A percentile compares a stretch with the other conserved stretches of the same genome.
These are phyloP conservation scores for Globisporangium irregulare DNA, from an alignment of 352 stramenopile genomes.

Conservation along the genomic window DNA sequence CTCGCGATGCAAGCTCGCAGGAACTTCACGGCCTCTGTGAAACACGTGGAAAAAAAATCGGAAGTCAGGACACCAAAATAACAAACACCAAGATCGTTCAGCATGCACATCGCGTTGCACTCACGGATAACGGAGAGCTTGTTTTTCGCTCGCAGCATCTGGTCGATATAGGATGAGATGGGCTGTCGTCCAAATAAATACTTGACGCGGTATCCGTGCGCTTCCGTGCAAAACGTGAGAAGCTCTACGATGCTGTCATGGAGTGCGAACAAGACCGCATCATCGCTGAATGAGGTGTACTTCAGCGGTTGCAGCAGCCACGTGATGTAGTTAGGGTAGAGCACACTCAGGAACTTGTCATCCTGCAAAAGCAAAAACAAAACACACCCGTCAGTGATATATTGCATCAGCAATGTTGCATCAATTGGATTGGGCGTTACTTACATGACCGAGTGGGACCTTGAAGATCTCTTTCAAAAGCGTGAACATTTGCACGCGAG, in stretches of 20 bases:
- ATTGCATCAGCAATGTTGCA: background rate
- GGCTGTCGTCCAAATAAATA: constrained; percentile 82
- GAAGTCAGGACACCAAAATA: background rate
- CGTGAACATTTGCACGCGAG: constrained; percentile 64
- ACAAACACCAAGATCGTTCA: background rate
- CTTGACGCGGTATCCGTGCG: constrained; percentile 83
- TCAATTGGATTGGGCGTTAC: background rate
- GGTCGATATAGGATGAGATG: constrained; percentile 64
- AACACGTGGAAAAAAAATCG: background rate
- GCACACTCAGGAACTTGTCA: constrained; percentile 84
- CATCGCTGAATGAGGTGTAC: constrained; percentile 43
- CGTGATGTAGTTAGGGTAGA: constrained; percentile 87
- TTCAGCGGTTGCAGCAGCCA: constrained; percentile 83
- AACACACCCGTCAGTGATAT: background rate
- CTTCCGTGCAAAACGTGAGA: constrained; percentile 83
- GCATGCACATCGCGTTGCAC: constrained; percentile 14
- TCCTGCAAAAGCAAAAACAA: constrained; percentile 33
- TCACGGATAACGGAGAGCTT: constrained; percentile 84
- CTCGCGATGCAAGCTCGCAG: constrained; percentile 66
- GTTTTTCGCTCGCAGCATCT: constrained; percentile 80
- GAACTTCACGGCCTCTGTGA: constrained; percentile 75
- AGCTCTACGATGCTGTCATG: constrained; percentile 85
- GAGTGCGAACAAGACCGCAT: constrained; percentile 59
- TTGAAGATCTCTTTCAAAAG: constrained; percentile 74
- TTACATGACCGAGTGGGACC: constrained; percentile 63